phyloP scores from a whole-genome alignment of 1,284 basidiomycete species.

The Moniliella sp. region DNA sequence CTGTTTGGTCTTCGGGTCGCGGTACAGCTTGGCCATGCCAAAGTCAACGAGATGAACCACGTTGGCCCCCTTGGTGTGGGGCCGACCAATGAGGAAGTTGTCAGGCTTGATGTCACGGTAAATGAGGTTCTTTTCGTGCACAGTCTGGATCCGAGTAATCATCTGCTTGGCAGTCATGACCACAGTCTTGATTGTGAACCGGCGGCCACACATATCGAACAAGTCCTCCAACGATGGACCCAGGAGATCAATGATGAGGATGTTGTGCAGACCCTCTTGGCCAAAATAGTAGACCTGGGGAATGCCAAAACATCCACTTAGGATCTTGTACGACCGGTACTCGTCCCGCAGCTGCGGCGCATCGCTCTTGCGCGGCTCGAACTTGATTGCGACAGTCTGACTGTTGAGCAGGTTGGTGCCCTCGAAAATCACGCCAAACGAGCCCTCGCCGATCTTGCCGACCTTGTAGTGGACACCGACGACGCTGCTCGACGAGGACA shows the following conservation, averaged over 20 bases:
- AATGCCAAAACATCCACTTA: background rate
- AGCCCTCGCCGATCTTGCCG: slow-evolving; percentile 45
- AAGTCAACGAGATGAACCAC: slow-evolving; percentile 1
- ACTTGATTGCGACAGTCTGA: slow-evolving; percentile 2
- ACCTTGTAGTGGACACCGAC: slow-evolving; percentile 54
- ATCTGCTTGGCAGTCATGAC: slow-evolving; percentile 3
- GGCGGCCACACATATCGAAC: slow-evolving; percentile 1
- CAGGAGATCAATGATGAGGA: slow-evolving; percentile 2
- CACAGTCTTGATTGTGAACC: slow-evolving; percentile 1
- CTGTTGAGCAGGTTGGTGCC: slow-evolving; percentile 1
- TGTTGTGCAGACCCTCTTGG: slow-evolving; percentile 2
- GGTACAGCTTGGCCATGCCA: slow-evolving; percentile 2
- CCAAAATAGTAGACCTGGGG: slow-evolving; percentile 2
- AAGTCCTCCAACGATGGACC: slow-evolving; percentile 1
- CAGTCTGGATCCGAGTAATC: slow-evolving; percentile 1
- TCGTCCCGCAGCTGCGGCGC: slow-evolving; percentile 2
- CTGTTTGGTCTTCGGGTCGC: slow-evolving; percentile 2
- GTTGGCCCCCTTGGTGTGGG: slow-evolving; percentile 1
- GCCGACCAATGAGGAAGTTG: slow-evolving; percentile 2
- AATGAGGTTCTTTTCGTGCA: slow-evolving; percentile 2
- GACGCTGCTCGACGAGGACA: slow-evolving; percentile 21
- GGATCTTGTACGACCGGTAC: slow-evolving; percentile 1
- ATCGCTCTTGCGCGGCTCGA: slow-evolving; percentile 1
- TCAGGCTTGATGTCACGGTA: slow-evolving; percentile 2
- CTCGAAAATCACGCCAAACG: slow-evolving; percentile 77